Conservation (phyloP, 352 stramenopile genomes). For the Phytophthora idaei region DNA sequence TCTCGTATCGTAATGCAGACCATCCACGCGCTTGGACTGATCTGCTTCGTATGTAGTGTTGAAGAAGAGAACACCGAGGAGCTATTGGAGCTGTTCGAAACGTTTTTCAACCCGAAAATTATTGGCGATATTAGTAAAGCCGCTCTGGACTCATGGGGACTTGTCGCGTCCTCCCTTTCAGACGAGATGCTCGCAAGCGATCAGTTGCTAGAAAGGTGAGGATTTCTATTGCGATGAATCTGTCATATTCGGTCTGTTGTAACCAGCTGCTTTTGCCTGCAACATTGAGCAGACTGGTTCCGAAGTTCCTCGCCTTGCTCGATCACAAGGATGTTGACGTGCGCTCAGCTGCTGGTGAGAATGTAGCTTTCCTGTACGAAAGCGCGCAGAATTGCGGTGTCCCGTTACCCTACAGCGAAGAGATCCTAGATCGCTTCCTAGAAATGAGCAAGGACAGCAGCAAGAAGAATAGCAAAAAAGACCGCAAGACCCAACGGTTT, state of each 20-base stretch:
- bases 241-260: slow-evolving; percentile 1
- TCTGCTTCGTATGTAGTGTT: slow-evolving; percentile 79
- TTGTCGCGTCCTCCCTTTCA: slow-evolving; percentile 65
- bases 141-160: slow-evolving; percentile 76
- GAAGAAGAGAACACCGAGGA: slow-evolving; percentile 80
- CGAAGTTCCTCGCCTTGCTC: slow-evolving; percentile 71
- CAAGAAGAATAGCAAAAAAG: slow-evolving; percentile 92
- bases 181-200: slow-evolving; percentile 60
- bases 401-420: slow-evolving; percentile 58
- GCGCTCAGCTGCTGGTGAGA: slow-evolving; percentile 80
- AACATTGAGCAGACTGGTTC: slow-evolving; percentile 51
- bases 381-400: slow-evolving; percentile 54
- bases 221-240: not conserved
- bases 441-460: slow-evolving; percentile 89
- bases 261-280: not conserved
- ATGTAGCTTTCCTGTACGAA: slow-evolving; percentile 87
- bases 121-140: slow-evolving; percentile 62
- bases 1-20: slow-evolving; percentile 35
- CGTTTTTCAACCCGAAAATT: slow-evolving; percentile 75
- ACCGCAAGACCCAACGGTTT: slow-evolving; percentile 84
- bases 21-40: slow-evolving; percentile 70
- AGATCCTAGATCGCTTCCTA: slow-evolving; percentile 74
- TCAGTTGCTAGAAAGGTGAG: slow-evolving; percentile 64
- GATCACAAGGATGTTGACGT: slow-evolving; percentile 85
- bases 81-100: slow-evolving; percentile 66